Conservation (phyloP, 2,329 filamentous ascomycete species). For the Penicillium aurantiogriseum region DNA sequence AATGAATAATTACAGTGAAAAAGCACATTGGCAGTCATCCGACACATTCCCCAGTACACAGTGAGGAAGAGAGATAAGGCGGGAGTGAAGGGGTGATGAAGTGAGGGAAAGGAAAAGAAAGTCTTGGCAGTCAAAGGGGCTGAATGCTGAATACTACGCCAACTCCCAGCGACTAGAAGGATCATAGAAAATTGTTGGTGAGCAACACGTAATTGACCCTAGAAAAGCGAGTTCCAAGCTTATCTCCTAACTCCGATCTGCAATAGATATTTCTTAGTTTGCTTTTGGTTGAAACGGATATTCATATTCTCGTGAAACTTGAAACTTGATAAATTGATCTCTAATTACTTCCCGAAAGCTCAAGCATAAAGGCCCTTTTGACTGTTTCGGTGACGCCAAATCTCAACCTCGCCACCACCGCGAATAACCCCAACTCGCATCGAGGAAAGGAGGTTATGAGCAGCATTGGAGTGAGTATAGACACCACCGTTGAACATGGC, state of each 20-base stretch:
- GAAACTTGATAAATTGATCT: neutral
- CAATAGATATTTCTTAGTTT: too few relatives aligned
- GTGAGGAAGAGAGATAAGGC: neutral
- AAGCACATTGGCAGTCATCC: neutral
- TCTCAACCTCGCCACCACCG: conserved; percentile 84
- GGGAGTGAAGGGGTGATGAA: neutral
- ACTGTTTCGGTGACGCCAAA: conserved; percentile 72
- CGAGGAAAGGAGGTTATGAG: conserved; percentile 82
- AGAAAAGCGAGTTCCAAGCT: too few relatives aligned
- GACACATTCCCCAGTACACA: neutral
- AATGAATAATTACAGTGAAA: neutral
- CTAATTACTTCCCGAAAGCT: neutral
- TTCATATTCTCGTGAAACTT: neutral
- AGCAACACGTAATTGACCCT: neutral
- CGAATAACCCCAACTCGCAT: conserved; percentile 86
- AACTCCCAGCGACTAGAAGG: neutral
- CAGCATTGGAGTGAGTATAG: conserved; percentile 85
- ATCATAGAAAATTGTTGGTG: neutral
- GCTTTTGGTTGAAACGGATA: neutral
- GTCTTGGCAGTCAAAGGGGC: neutral
- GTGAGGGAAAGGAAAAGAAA: neutral
- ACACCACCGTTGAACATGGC: conserved; percentile 91
- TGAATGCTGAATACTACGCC: neutral
- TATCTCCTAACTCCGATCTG: neutral
- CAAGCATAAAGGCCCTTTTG: conserved; percentile 59